These are phyloP conservation scores for Tetracentron sinense DNA, from an alignment of 164 flowering plant genomes.

Conservation along the genomic window DNA sequence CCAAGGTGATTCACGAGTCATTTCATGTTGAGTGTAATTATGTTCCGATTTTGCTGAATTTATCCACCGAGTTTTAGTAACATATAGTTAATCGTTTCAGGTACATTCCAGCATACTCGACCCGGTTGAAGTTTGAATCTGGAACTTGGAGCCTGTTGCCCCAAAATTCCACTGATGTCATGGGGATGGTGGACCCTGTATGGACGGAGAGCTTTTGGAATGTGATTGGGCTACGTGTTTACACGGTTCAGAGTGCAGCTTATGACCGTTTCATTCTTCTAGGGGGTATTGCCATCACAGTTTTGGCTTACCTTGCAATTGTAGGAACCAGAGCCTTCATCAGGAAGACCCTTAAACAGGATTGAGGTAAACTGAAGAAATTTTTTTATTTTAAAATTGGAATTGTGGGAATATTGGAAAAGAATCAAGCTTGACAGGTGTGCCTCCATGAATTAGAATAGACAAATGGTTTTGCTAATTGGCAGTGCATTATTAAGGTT, in stretches of 20 bases:
- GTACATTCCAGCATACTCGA: constrained; percentile 95
- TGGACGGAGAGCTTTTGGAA: constrained; percentile 99
- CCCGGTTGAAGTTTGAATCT: constrained; percentile 67
- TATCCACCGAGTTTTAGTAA: background rate
- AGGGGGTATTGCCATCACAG: constrained; percentile 54
- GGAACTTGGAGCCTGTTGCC: constrained; percentile 63
- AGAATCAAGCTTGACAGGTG: too few relatives aligned
- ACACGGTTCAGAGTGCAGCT: constrained; percentile 48
- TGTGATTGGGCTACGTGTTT: constrained; percentile 54
- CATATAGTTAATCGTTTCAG: constrained; percentile 32
- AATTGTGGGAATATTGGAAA: too few relatives aligned
- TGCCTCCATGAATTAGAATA: too few relatives aligned
- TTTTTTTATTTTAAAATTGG: too few relatives aligned
- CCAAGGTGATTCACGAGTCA: too few relatives aligned
- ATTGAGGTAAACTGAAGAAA: constrained; percentile 26
- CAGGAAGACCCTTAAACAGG: constrained; percentile 67
- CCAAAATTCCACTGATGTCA: constrained; percentile 52
- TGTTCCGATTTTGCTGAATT: background rate
- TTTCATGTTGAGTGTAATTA: background rate
- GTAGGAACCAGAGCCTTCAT: constrained; percentile 39
- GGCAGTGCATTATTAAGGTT: too few relatives aligned
- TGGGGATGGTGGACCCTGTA: constrained; percentile 73
- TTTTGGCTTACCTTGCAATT: constrained; percentile 53
- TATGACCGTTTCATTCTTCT: constrained; percentile 58
- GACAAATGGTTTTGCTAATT: too few relatives aligned